A percentile compares a stretch with the other conserved stretches of the same genome.
These are phyloP conservation scores for Parathielavia hyrcaniae DNA, from an alignment of 495 filamentous ascomycete species.

Conservation along the genomic window DNA sequence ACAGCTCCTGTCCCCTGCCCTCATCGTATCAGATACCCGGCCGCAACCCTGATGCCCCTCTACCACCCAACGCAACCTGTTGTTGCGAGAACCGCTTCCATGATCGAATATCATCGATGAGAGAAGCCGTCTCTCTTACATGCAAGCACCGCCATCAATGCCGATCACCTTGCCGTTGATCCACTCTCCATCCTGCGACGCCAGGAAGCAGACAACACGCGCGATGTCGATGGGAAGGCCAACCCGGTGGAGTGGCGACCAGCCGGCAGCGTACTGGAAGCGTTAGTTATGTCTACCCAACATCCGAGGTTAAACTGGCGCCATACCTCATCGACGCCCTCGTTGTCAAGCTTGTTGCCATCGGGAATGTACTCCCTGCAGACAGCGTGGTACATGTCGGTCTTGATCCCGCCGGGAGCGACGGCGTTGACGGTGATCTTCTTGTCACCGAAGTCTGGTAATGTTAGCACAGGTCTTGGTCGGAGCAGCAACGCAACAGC, in stretches of 20 bases:
- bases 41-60: not conserved
- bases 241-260: slow-evolving; percentile 55
- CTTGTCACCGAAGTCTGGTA: slow-evolving; percentile 36
- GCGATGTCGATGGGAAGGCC: slow-evolving; percentile 60
- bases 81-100: not conserved
- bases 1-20: no score
- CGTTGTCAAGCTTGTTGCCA: slow-evolving; percentile 44
- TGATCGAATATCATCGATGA: no score
- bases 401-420: slow-evolving; percentile 62
- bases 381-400: slow-evolving; percentile 63
- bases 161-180: slow-evolving; percentile 55
- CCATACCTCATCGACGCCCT: slow-evolving; percentile 32
- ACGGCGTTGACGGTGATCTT: slow-evolving; percentile 60
- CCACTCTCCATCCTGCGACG: slow-evolving; percentile 60
- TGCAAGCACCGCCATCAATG: slow-evolving; percentile 44
- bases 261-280: slow-evolving; percentile 44
- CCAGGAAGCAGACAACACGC: slow-evolving; percentile 58
- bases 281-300: not conserved
- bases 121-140: slow-evolving; percentile 24
- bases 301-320: no score
- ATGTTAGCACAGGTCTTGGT: not conserved
- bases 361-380: slow-evolving; percentile 59
- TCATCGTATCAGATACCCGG: no score
- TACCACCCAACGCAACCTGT: not conserved
- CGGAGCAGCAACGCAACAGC: no score